A percentile compares a stretch with the other conserved stretches of the same genome.
These are phyloP conservation scores for Stachybotrys elegans DNA, from an alignment of 2,329 filamentous ascomycete genomes.

Conservation along the genomic window DNA sequence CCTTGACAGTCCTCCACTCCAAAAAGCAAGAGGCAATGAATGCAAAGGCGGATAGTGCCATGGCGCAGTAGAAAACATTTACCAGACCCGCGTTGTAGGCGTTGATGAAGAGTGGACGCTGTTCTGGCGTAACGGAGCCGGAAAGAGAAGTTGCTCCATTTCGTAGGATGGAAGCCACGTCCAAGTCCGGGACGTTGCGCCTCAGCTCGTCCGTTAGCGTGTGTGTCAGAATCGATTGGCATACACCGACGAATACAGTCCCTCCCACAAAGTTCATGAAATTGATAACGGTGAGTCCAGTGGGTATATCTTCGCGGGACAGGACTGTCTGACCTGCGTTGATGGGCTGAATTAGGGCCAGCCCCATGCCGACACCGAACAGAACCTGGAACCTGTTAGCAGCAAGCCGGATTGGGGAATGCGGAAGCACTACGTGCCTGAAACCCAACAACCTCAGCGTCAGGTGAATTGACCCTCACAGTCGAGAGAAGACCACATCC, in stretches of 20 bases:
- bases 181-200: not conserved
- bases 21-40: slow-evolving; percentile 3
- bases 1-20: slow-evolving; percentile 4
- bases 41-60: not conserved
- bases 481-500: not conserved
- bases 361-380: not conserved
- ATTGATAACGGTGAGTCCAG: not conserved
- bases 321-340: not conserved
- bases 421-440: not conserved
- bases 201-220: slow-evolving; percentile 1
- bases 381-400: not conserved
- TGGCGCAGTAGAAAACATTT: slow-evolving; percentile 4
- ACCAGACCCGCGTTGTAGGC: slow-evolving; percentile 1
- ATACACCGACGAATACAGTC: not conserved
- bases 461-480: not conserved
- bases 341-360: not conserved
- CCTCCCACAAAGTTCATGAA: not conserved
- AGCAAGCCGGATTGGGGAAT: not conserved
- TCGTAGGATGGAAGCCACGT: not conserved
- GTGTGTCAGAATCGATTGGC: not conserved
- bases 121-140: not conserved
- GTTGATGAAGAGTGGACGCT: not conserved
- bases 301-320: not conserved
- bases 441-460: not conserved
- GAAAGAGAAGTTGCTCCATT: slow-evolving; percentile 1